Evolutionary conservation across 768 basidiomycete species (phyloP), one percentile per base, ranked within the genome.

Genomic region (Hericium rajendrae): DNA sequence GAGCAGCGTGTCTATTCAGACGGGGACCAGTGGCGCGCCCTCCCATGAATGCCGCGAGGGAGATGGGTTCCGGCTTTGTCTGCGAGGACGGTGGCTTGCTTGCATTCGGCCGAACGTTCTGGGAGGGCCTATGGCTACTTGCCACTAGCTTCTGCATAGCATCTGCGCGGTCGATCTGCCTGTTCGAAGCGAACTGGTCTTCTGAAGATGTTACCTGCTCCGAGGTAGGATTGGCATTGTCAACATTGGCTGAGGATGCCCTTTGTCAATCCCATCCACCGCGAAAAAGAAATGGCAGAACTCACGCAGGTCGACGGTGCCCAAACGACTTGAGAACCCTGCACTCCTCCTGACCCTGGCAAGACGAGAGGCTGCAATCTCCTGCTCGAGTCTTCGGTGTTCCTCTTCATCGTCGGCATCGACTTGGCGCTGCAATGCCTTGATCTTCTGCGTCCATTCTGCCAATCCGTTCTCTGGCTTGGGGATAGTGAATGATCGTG

Each of bases 401-500:
- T 92, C 90, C 6, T 77, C 80, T 66, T 88, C 88, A 57, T 90
- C 88, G 60, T 89, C 85, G 13, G 84, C 83, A 60, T 92, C 89
- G 24, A 90, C 85, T 64, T 90, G 86, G 58, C 82, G 79, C 67
- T 91, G 89, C 69, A 91, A 71, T 15, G 82, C 86, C 67, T 85
- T 86, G 68, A 92, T 89, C 74, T 78, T 85, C 70, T 73, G 84
- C 13, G 88, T 80, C 89, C 89, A 91, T 68, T 91, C 87, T 15
- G 87, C 78, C n/a, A 90, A 75, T 51, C 81, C 84, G 3, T 76
- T 73, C 63, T 88, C 87, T 18, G 83, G 74, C 59, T 78, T 80
- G n/a, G 57, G 57, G 15, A 39, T 20, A 40, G 16, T 50, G 38
- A 55, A n/a, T 38, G 15, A 61, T 28, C 55, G 60, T 46, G 26